A percentile compares a stretch with the other conserved stretches of the same genome.
Evolutionary conservation across 2,329 filamentous ascomycete genomes (phyloP).

Genomic region (Pseudohalonectria lignicola): DNA sequence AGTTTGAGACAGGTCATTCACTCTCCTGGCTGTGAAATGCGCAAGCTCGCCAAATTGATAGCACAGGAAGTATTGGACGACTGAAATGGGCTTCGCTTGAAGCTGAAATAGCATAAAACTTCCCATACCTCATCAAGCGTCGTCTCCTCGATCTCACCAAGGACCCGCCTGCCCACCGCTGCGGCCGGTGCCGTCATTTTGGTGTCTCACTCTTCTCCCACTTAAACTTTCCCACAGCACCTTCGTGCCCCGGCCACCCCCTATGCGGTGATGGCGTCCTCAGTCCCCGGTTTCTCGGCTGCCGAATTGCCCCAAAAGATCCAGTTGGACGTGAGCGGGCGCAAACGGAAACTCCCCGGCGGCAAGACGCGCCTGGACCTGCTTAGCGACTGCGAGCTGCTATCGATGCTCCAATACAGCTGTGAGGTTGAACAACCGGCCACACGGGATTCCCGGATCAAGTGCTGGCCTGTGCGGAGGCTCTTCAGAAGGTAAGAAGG

Average conservation of each 20-base stretch:
- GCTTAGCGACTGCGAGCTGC: conserved; percentile 37
- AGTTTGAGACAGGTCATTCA: no score
- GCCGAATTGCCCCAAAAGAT: conserved; percentile 35
- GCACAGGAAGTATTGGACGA: no score
- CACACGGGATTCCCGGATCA: conserved; percentile 31
- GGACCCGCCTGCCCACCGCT: conserved; percentile 33
- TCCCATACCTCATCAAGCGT: conserved; percentile 50
- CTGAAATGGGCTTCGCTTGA: no score
- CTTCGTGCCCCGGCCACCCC: background rate
- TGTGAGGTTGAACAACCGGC: conserved; percentile 42
- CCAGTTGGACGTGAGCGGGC: conserved; percentile 35
- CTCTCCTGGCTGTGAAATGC: no score
- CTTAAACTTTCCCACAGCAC: background rate
- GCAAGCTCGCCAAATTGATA: no score
- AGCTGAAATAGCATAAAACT: no score
- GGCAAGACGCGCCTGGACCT: conserved; percentile 32
- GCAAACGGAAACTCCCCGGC: conserved; percentile 37
- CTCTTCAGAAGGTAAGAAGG: conserved; percentile 50
- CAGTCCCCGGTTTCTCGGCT: conserved; percentile 31
- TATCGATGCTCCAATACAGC: conserved; percentile 49
- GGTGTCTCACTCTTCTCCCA: no score
- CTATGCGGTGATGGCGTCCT: background rate
- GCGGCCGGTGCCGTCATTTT: conserved; percentile 23
- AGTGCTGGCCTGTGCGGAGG: conserved; percentile 46
- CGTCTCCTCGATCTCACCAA: conserved; percentile 44